Percentiles rank a stretch among this genome's conserved stretches.
Evolutionary conservation across 2,329 filamentous ascomycete genomes (phyloP).

Genomic region (Didymosphaeria variabile): DNA sequence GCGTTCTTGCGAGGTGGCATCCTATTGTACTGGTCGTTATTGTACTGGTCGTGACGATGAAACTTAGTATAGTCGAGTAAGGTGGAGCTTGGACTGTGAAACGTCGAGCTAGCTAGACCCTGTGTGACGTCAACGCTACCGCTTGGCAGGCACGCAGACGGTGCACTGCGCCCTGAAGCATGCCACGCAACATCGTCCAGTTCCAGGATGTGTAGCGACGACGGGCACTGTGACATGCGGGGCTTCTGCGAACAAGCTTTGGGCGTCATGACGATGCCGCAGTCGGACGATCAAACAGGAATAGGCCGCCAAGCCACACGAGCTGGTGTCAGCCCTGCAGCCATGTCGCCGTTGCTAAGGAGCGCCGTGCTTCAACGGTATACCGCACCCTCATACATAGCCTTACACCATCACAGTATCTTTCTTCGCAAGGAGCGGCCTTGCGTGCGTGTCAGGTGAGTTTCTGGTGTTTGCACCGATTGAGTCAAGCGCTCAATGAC

Average conservation of each 20-base stretch:
- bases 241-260: slow-evolving; percentile 9
- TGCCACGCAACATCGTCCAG: slow-evolving; percentile 3
- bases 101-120: slow-evolving; percentile 16
- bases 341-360: neutral
- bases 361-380: neutral
- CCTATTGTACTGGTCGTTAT: slow-evolving; percentile 1
- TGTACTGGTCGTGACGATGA: neutral
- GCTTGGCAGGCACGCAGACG: slow-evolving; percentile 17
- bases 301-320: slow-evolving; percentile 17
- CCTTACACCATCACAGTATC: neutral
- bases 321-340: slow-evolving; percentile 17
- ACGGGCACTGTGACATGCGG: neutral
- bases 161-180: neutral
- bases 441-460: slow-evolving; percentile 5
- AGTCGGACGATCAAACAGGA: slow-evolving; percentile 16
- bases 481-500: slow-evolving; percentile 5
- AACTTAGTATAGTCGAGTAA: neutral
- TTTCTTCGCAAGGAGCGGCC: neutral
- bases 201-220: slow-evolving; percentile 2
- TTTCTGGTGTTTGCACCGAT: neutral
- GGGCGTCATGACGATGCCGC: slow-evolving; percentile 10
- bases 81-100: slow-evolving; percentile 15
- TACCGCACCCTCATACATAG: neutral
- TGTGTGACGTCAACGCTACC: slow-evolving; percentile 18
- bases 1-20: slow-evolving; percentile 56